A percentile compares a stretch with the other conserved stretches of the same genome.
These are phyloP conservation scores for Aspergillus sp. DNA, from an alignment of 2,329 filamentous ascomycete genomes.

Conservation along the genomic window DNA sequence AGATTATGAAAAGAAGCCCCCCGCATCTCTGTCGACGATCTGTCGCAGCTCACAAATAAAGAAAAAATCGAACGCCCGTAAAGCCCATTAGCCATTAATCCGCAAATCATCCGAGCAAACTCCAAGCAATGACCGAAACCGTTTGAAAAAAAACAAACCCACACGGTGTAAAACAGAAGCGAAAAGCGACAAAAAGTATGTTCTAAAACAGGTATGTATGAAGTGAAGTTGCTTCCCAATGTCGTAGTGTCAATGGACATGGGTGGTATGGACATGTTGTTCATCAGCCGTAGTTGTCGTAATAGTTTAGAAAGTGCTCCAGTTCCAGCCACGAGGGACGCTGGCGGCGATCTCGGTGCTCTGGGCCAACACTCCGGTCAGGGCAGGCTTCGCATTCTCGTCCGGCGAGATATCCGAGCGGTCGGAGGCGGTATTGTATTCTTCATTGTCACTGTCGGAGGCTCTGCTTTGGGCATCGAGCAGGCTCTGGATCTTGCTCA, in stretches of 20 bases:
- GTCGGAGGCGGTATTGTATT: conserved; percentile 18
- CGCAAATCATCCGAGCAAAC: conserved; percentile 13
- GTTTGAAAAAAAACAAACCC: conserved; percentile 1
- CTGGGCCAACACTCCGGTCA: conserved; percentile 27
- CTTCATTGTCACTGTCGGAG: conserved; percentile 23
- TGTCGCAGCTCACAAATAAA: conserved; percentile 13
- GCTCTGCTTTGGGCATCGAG: conserved; percentile 33
- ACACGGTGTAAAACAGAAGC: neutral
- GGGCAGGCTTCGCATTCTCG: conserved; percentile 25
- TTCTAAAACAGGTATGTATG: conserved; percentile 20
- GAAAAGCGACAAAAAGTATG: conserved; percentile 12
- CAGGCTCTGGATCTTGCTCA: conserved; percentile 52
- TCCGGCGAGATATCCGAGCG: conserved; percentile 25
- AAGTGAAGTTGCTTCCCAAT: conserved; percentile 11
- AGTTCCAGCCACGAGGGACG: conserved; percentile 61
- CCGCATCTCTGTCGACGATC: conserved; percentile 20
- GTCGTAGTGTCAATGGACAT: neutral
- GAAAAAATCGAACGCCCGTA: conserved; percentile 11
- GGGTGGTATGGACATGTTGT: conserved; percentile 9
- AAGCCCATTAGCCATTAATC: conserved; percentile 9
- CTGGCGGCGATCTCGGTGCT: conserved; percentile 54
- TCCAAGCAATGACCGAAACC: conserved; percentile 21
- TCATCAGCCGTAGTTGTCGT: conserved; percentile 7
- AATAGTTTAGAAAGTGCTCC: conserved; percentile 59
- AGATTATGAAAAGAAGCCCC: conserved; percentile 19